Evolutionary conservation across 208 protist genomes (phyloP), one percentile per base, ranked within the genome.

Genomic region (Crithidia mellificae): DNA sequence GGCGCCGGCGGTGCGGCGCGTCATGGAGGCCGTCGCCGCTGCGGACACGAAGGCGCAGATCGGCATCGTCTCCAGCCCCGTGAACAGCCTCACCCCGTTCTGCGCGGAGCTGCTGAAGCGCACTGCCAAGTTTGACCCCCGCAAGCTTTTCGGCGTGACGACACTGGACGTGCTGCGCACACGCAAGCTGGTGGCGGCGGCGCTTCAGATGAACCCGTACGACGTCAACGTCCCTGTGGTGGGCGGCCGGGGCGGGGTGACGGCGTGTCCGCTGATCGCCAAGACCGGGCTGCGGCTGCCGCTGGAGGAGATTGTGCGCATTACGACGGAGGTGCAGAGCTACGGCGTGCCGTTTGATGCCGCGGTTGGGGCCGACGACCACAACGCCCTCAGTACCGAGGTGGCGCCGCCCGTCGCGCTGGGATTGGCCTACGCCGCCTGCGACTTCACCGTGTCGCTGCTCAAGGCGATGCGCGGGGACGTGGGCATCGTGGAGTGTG

Each of bases 11-110:
- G 69, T 98, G 43, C 64, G 68, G 15, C 76, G 72, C 32, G 72
- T 97, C 2, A 90, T 95, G 74, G 72, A 90, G 39, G 83, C 83
- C 11, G 80, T 88, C 36, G 93, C 89, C 11, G 74, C 84, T 50
- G 58, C 49, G 6, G 88, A 88, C 51, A 92, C 93, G 17, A 77
- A 85, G 39, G 94, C 87, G n/a, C 39, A 81, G 51, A 59, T 98
- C 19, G 84, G 65, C 52, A 79, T 98, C 53, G 90, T 97, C 56
- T 92, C 94, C 12, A 96, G 95, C 80, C 96, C 95, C 8, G 92
- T 98, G 25, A 98, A 98, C 83, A 87, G 90, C 6, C 91, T 94
- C 29, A 94, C 98, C 12, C 95, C 97, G 15, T 82, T 98, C 56
- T 92, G 87, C 27, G 87, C 89, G 12, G 97, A 98, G 79, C 72